Base-by-base conservation (phyloP, 345 rosid species). In the Lepidium africanum region DNA sequence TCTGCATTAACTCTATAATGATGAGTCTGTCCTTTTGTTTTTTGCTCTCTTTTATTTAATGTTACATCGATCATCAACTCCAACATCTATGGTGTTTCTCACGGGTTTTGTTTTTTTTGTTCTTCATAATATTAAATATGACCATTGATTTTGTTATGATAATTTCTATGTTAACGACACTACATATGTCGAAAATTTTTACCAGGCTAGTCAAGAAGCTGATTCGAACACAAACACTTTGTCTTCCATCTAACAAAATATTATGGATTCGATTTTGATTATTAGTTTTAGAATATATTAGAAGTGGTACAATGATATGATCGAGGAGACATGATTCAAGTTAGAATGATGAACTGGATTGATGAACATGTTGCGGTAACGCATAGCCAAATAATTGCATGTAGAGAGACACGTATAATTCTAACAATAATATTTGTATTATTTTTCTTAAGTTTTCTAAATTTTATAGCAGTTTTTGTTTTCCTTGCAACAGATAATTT, bases 1-100 rank as follows among this genome's bases (percentile, higher is more conserved):
- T 57, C 17, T 23, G 64, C 72, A 57, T 68, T 68, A 14, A 57
- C 39, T 49, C 49, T 42, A 36, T 30, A 49, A 59, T 59, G 50
- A 48, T 48, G 66, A 69, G 65, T 41, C 57, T 69, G 58, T 58
- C 65, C 13, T 68, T 48, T 69, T 49, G 50, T 50, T 49, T 27
- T 49, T 38, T 59, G 59, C 49, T 49, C 10, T 59, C 57, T 46
- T 57, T 37, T 35, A n/a, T 45, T 46, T 19, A 5, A 17, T 41
- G 47, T 38, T 27, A 27, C 32, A 27, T 27, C 32, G 32, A 27
- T 19, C 48, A 37, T 49, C 38, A 49, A 48, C 7, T 9, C 46
- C 19, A 17, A 19, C 36, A 63, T 37, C 16, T 30, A 54, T 41
- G 17, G 0, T 27, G 32, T 27, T 27, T 66, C 23, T 64, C 39